Evolutionary conservation across 169 alveolate species (phyloP).

Genomic region (Cryptosporidium sp.): DNA sequence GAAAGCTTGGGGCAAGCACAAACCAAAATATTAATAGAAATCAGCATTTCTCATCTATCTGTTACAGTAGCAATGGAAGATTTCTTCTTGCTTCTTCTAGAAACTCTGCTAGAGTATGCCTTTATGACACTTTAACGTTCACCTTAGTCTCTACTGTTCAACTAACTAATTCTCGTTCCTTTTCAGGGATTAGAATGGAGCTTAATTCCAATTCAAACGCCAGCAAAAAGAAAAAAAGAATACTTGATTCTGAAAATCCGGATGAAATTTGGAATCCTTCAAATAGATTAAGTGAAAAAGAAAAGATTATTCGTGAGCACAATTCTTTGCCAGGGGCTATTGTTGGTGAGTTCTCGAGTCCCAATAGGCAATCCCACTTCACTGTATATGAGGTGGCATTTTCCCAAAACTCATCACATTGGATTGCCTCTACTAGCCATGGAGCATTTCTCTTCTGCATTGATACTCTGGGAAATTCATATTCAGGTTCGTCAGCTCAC

Average conservation of each 20-base stretch:
- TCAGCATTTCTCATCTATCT: conserved; percentile 82
- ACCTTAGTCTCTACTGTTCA: conserved; percentile 76
- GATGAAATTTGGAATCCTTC: conserved; percentile 38
- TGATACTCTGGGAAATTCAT: conserved; percentile 71
- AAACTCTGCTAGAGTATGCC: conserved; percentile 82
- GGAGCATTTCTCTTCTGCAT: conserved; percentile 78
- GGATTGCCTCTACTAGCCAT: conserved; percentile 82
- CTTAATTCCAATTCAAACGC: conserved; percentile 79
- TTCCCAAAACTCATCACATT: conserved; percentile 78
- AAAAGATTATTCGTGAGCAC: conserved; percentile 78
- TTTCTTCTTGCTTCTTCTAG: conserved; percentile 81
- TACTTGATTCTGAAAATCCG: conserved; percentile 57
- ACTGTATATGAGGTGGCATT: conserved; percentile 72
- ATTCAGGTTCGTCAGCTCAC: conserved; percentile 75
- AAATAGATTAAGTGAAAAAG: conserved; percentile 76
- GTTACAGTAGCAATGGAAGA: conserved; percentile 81
- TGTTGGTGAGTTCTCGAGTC: conserved; percentile 76
- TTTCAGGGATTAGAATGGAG: conserved; percentile 79
- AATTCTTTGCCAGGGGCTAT: conserved; percentile 81
- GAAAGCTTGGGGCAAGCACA: conserved; percentile 72
- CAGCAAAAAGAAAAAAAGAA: conserved; percentile 33
- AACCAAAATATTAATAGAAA: conserved; percentile 78
- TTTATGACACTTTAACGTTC: conserved; percentile 80
- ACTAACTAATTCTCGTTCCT: conserved; percentile 80
- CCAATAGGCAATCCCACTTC: conserved; percentile 69